Conservation (phyloP, 2,329 filamentous ascomycete species). For the Cercospora nicotianae region DNA sequence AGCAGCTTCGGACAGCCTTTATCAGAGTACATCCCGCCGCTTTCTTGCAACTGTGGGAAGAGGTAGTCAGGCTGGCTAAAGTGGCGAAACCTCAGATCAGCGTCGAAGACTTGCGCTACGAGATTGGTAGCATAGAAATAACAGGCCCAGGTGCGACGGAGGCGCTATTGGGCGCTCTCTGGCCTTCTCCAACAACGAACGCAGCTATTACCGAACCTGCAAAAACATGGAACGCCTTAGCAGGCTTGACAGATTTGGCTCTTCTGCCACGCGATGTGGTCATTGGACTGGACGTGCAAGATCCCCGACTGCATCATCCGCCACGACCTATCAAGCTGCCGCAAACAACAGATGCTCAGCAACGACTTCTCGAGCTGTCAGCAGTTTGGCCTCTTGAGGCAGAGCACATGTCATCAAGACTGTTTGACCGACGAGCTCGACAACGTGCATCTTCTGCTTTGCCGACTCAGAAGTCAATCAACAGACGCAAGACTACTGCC, state of each 20-base stretch:
- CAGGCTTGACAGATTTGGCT: slow-evolving; percentile 65
- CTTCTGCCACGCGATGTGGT: slow-evolving; percentile 69
- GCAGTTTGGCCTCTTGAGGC: slow-evolving; percentile 67
- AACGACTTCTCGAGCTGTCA: slow-evolving; percentile 59
- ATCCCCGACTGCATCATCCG: slow-evolving; percentile 79
- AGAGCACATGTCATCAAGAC: slow-evolving; percentile 38
- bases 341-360: slow-evolving; percentile 30
- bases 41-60: slow-evolving; percentile 67
- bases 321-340: slow-evolving; percentile 54
- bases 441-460: slow-evolving; percentile 65
- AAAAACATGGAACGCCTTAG: slow-evolving; percentile 53
- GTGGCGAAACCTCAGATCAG: slow-evolving; percentile 62
- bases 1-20: slow-evolving; percentile 57
- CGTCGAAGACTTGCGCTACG: slow-evolving; percentile 68
- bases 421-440: slow-evolving; percentile 70
- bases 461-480: slow-evolving; percentile 75
- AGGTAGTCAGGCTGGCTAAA: slow-evolving; percentile 59
- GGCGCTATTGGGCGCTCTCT: slow-evolving; percentile 68
- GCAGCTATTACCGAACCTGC: slow-evolving; percentile 44
- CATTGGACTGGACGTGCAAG: slow-evolving; percentile 70
- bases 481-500: slow-evolving; percentile 67
- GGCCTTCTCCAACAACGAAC: slow-evolving; percentile 43
- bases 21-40: slow-evolving; percentile 81
- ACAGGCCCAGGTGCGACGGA: slow-evolving; percentile 77
- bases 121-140: slow-evolving; percentile 71